Evolutionary conservation across 2,329 filamentous ascomycete genomes (phyloP), one percentile per base, ranked within the genome.

Genomic region (Pseudogymnoascus sp.): DNA sequence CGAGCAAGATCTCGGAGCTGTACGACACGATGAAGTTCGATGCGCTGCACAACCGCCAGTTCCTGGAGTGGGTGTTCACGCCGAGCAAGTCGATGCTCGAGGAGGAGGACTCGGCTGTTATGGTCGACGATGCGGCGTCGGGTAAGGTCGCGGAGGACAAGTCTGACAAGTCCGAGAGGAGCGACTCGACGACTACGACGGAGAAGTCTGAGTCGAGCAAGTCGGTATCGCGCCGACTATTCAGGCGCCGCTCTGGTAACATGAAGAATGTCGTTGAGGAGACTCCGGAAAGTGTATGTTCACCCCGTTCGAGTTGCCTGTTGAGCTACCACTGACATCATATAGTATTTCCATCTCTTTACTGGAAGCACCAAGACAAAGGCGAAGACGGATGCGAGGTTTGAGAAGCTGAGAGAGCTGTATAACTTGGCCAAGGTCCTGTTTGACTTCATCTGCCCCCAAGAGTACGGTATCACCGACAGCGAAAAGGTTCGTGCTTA

Each of bases 1-100:
- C 96, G 16, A 96, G 93, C 81, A 99, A 99, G 79, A 93, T 99
- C 66, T 97, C 92, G 4, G 95, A 99, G 78, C 83, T 99, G 2
- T 99, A 99, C 75, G 95, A 99, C 75, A 98, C 93, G 19, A 98
- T 99, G 95, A 99, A 99, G 76, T 99, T 98, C 68, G 95, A 99
- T 74, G 95, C 95, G 1, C 81, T 99, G 12, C 96, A 99, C 76
- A 99, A 99, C 73, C 87, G 95, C 2, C 91, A 92, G 66, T 99
- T 99, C 71, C 79, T 99, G 3, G 95, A 99, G 75, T 98, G 95
- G 91, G 89, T 97, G 0, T 99, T 99, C 70, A 96, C 92, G 14
- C 95, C 95, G 1, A 88, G 90, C 35, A 87, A 86, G 70, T 82
- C 81, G 64, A 90, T 96, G 77, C 79, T 93, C 10, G 89, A 89